phyloP scores from a whole-genome alignment of 257 asterid species.

The Apocynum venetum region DNA sequence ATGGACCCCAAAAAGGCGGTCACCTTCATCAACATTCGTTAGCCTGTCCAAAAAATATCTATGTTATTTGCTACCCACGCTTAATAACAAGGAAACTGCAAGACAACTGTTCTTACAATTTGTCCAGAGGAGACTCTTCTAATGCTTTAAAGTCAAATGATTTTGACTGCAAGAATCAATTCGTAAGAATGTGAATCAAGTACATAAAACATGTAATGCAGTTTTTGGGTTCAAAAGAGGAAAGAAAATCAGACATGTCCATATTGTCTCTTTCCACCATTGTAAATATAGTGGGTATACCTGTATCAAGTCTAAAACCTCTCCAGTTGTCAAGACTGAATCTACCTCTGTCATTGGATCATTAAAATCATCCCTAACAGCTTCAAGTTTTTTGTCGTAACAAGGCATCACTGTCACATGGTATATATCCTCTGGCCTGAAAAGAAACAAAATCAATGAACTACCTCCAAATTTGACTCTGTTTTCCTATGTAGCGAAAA shows the following conservation, averaged over 20 bases:
- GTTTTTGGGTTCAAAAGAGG: neutral
- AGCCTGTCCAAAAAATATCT: slow-evolving; percentile 39
- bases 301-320: slow-evolving; percentile 85
- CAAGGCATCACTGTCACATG: slow-evolving; percentile 99
- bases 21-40: slow-evolving; percentile 67
- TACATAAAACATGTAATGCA: neutral
- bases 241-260: neutral
- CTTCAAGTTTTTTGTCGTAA: slow-evolving; percentile 98
- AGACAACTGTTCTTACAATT: slow-evolving; percentile 46
- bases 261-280: neutral
- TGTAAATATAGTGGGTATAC: slow-evolving; percentile 29
- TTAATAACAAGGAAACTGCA: slow-evolving; percentile 9
- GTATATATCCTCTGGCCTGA: slow-evolving; percentile 85
- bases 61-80: slow-evolving; percentile 14
- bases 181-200: slow-evolving; percentile 4
- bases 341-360: slow-evolving; percentile 83
- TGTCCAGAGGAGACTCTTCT: slow-evolving; percentile 86
- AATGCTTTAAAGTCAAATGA: slow-evolving; percentile 59
- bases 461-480: slow-evolving; percentile 14
- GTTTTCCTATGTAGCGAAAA: neutral
- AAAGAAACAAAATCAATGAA: slow-evolving; percentile 18
- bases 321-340: slow-evolving; percentile 94
- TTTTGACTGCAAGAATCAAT: slow-evolving; percentile 52
- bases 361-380: slow-evolving; percentile 86
- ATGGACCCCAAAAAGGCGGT: slow-evolving; percentile 60